Evolutionary conservation across 129 eudicot species (phyloP).

Genomic region (Artemisia tridentata): DNA sequence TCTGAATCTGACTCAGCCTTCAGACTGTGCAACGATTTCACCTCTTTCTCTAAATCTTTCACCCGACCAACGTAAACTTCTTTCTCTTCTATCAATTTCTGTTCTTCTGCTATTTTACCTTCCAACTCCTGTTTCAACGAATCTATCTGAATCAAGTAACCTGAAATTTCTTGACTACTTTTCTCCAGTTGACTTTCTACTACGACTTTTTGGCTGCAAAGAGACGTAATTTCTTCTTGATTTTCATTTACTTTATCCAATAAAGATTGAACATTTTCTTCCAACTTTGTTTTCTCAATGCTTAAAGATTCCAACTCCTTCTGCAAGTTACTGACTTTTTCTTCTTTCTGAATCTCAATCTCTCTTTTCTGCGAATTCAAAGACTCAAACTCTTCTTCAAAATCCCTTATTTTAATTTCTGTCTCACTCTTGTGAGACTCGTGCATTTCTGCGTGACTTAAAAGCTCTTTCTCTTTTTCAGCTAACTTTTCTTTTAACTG

Average conservation of each 20-base stretch:
- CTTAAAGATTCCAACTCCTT: conserved; percentile 41
- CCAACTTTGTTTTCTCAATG: conserved; percentile 43
- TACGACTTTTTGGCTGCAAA: conserved; percentile 45
- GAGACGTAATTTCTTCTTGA: conserved; percentile 49
- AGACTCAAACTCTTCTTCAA: conserved; percentile 59
- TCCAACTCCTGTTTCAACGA: conserved; percentile 55
- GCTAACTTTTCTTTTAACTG: conserved; percentile 42
- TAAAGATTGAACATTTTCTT: conserved; percentile 40
- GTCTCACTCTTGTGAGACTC: conserved; percentile 63
- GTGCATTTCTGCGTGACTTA: conserved; percentile 50
- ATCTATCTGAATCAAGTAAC: conserved; percentile 46
- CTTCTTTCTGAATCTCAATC: conserved; percentile 63
- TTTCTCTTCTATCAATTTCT: conserved; percentile 54
- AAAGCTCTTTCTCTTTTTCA: conserved; percentile 54
- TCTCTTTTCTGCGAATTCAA: conserved; percentile 48
- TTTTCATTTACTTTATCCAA: conserved; percentile 38
- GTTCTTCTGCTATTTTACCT: conserved; percentile 42
- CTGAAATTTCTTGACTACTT: conserved; percentile 48
- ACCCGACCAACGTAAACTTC: conserved; percentile 28
- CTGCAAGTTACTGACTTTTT: conserved; percentile 41
- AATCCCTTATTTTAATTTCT: conserved; percentile 46
- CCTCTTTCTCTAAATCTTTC: conserved; percentile 35
- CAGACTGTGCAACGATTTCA: conserved; percentile 29
- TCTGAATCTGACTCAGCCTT: conserved; percentile 47
- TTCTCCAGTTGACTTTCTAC: conserved; percentile 47